Evolutionary conservation across 108 stramenopile species (phyloP).

Genomic region (Skeletonema tropicum): DNA sequence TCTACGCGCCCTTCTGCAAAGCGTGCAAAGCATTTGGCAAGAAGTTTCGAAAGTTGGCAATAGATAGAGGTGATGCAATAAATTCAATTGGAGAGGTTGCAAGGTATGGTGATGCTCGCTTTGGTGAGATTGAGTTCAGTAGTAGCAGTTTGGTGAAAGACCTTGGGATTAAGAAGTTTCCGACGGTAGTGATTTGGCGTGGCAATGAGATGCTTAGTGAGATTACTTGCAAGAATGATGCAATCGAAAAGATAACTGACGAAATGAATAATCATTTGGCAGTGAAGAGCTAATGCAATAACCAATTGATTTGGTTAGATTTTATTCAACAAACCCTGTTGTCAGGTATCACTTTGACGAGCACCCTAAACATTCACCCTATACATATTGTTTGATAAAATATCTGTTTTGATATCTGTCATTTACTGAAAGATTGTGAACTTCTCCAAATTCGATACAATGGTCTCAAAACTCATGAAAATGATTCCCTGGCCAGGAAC

Average conservation of each 20-base stretch:
- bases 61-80: constrained; percentile 33
- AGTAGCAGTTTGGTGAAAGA: constrained; percentile 56
- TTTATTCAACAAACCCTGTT: background rate
- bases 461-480: constrained; percentile 95
- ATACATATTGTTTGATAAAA: background rate
- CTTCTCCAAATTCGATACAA: constrained; percentile 72
- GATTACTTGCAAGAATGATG: constrained; percentile 32
- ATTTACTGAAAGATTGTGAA: constrained; percentile 60
- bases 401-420: background rate
- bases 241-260: constrained; percentile 34
- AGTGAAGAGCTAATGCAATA: background rate
- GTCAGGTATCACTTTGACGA: no score
- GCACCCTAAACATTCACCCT: background rate
- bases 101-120: constrained; percentile 48
- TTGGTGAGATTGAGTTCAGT: constrained; percentile 73
- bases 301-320: background rate
- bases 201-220: constrained; percentile 27
- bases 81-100: constrained; percentile 40
- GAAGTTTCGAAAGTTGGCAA: constrained; percentile 39
- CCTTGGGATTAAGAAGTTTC: constrained; percentile 61
- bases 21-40: constrained; percentile 47
- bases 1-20: constrained; percentile 47
- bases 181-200: constrained; percentile 57
- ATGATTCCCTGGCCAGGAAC: constrained; percentile 99
- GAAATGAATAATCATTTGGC: constrained; percentile 16